These are phyloP conservation scores for Cenchrus fungigraminus DNA, from an alignment of 176 grass and related monocot genomes.

Conservation along the genomic window DNA sequence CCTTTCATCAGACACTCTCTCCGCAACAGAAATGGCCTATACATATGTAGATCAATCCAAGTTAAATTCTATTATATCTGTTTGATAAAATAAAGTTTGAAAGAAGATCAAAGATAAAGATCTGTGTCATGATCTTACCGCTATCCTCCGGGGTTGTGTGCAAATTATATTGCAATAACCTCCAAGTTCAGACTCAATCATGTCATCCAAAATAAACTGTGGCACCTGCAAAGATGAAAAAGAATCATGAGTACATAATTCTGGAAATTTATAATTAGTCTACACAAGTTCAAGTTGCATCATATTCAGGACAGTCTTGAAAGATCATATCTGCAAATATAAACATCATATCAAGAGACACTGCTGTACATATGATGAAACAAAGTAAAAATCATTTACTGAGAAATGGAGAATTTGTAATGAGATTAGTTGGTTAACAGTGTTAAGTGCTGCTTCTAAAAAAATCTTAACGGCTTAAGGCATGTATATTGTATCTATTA, in stretches of 20 bases:
- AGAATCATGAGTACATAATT: conserved; percentile 23
- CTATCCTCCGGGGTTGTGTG: conserved; percentile 91
- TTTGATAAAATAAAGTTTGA: conserved; percentile 14
- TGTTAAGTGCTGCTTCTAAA: background rate
- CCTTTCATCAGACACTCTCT: conserved; percentile 96
- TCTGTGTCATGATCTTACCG: conserved; percentile 52
- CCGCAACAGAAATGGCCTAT: conserved; percentile 95
- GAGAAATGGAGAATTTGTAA: background rate
- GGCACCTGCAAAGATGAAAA: conserved; percentile 72
- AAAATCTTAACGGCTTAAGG: background rate
- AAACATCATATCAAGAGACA: conserved; percentile 16
- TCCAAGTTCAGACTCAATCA: conserved; percentile 87
- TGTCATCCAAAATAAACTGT: conserved; percentile 97
- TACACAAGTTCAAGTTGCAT: background rate
- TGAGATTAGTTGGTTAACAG: background rate
- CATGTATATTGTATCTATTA: too few relatives aligned
- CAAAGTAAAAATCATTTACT: background rate
- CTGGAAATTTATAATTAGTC: background rate
- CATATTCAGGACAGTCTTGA: background rate
- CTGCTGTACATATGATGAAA: background rate
- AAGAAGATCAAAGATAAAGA: conserved; percentile 4
- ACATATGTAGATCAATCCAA: conserved; percentile 26
- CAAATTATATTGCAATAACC: conserved; percentile 91
- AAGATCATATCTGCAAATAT: conserved; percentile 6
- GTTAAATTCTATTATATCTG: conserved; percentile 34